Conservation (phyloP, 2,329 filamentous ascomycete species). For the Setomelanomma holmii region DNA sequence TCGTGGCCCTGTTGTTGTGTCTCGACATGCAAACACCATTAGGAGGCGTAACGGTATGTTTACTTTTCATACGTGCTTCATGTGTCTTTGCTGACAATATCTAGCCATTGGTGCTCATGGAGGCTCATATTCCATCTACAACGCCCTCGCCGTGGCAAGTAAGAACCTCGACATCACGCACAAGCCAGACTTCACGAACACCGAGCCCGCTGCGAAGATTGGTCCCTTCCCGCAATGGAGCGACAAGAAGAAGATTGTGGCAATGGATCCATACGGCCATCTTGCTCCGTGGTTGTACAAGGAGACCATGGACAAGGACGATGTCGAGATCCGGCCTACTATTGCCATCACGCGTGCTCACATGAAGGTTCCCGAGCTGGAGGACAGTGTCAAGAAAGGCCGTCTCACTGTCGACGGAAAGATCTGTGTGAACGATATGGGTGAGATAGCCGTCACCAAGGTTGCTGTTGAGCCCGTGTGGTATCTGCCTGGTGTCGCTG, state of each 20-base stretch:
- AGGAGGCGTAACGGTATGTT: conserved; percentile 76
- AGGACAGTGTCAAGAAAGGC: conserved; percentile 82
- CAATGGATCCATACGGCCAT: conserved; percentile 96
- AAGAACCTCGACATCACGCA: conserved; percentile 87
- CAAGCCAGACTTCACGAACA: conserved; percentile 80
- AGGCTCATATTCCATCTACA: conserved; percentile 95
- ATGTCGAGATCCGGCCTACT: conserved; percentile 85
- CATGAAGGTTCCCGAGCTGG: conserved; percentile 96
- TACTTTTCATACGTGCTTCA: not conserved
- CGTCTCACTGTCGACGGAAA: conserved; percentile 82
- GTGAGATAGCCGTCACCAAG: conserved; percentile 93
- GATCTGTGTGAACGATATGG: conserved; percentile 83
- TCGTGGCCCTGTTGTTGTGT: conserved; percentile 89
- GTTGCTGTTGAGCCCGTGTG: conserved; percentile 92
- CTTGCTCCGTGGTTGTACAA: conserved; percentile 84
- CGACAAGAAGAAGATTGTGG: conserved; percentile 91
- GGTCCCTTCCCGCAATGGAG: conserved; percentile 90
- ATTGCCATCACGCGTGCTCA: conserved; percentile 92
- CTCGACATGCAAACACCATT: conserved; percentile 75
- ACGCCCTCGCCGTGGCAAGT: conserved; percentile 89
- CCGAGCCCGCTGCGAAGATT: conserved; percentile 87
- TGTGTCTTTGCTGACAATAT: conserved; percentile 18
- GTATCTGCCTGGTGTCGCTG: conserved; percentile 70
- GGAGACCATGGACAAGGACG: conserved; percentile 77
- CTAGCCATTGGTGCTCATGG: conserved; percentile 74